These are phyloP conservation scores for Centaurea solstitialis DNA, from an alignment of 129 eudicot species.

Conservation along the genomic window DNA sequence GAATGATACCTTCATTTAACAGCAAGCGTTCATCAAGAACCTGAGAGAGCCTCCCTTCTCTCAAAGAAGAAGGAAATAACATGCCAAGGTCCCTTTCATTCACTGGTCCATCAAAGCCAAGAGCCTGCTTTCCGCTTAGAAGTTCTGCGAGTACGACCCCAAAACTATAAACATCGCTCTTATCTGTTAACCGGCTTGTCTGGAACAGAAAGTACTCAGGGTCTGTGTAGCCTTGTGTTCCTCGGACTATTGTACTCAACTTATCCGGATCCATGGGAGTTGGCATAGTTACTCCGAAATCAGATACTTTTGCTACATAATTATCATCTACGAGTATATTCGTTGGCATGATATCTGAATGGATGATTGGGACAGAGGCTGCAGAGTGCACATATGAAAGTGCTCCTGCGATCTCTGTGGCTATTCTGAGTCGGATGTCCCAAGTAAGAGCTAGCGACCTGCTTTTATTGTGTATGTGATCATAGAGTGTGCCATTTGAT, in stretches of 20 bases:
- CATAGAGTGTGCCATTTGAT: conserved; percentile 49
- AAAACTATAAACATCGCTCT: too few species aligned
- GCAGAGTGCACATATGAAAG: conserved; percentile 51
- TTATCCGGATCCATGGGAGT: conserved; percentile 40
- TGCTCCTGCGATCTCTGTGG: conserved; percentile 44
- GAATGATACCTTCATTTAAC: conserved; percentile 11
- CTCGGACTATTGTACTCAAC: conserved; percentile 44
- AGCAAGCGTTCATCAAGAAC: conserved; percentile 25
- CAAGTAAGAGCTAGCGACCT: conserved; percentile 16
- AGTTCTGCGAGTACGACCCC: too few species aligned
- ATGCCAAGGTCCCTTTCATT: conserved; percentile 40
- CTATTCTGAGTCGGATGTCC: conserved; percentile 33
- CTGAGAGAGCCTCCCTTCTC: conserved; percentile 18
- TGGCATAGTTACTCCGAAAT: conserved; percentile 54
- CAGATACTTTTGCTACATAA: conserved; percentile 54
- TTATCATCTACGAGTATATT: conserved; percentile 48
- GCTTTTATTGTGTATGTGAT: conserved; percentile 29
- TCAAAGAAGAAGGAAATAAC: conserved; percentile 32
- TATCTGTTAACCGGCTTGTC: too few species aligned
- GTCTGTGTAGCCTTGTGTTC: too few species aligned
- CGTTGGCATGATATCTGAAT: conserved; percentile 42
- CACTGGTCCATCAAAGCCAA: too few species aligned
- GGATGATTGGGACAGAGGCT: conserved; percentile 47
- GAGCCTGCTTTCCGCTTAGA: too few species aligned
- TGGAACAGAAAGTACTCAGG: too few species aligned